Conservation (phyloP, 2,329 filamentous ascomycete species). For the Paecilomyces variotii region DNA sequence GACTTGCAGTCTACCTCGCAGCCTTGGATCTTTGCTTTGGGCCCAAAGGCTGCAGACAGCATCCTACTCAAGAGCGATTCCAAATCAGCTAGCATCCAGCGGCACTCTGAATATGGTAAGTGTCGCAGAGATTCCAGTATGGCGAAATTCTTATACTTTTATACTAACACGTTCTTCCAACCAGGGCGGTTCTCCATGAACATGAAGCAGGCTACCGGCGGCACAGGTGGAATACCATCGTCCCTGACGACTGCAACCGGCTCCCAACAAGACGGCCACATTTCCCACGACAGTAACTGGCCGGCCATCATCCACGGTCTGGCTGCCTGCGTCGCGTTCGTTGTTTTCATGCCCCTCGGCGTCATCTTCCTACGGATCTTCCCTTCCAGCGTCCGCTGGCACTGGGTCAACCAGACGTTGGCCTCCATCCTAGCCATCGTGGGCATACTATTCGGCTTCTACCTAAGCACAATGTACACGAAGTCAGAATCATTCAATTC, state of each 20-base stretch:
- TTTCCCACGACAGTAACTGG: constrained; percentile 11
- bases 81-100: constrained; percentile 10
- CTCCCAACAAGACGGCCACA: constrained; percentile 3
- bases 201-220: constrained; percentile 13
- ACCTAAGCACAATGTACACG: constrained; percentile 23
- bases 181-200: constrained; percentile 11
- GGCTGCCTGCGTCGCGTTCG: constrained; percentile 8
- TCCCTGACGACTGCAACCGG: constrained; percentile 7
- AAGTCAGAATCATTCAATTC: constrained; percentile 37
- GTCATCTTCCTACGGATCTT: constrained; percentile 12
- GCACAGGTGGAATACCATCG: constrained; percentile 7
- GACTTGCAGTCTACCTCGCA: constrained; percentile 10
- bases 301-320: constrained; percentile 13
- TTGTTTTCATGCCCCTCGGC: constrained; percentile 13
- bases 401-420: constrained; percentile 33
- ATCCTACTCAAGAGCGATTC: constrained; percentile 10
- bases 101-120: constrained; percentile 14
- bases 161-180: neutral
- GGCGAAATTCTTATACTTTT: neutral
- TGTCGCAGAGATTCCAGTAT: neutral
- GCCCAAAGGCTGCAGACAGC: constrained; percentile 5
- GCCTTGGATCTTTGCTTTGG: constrained; percentile 13
- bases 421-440: constrained; percentile 29
- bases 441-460: constrained; percentile 34
- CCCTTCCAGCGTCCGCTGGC: constrained; percentile 19